Conservation (phyloP, 257 asterid genomes). For the Galeopsis tetrahit region DNA sequence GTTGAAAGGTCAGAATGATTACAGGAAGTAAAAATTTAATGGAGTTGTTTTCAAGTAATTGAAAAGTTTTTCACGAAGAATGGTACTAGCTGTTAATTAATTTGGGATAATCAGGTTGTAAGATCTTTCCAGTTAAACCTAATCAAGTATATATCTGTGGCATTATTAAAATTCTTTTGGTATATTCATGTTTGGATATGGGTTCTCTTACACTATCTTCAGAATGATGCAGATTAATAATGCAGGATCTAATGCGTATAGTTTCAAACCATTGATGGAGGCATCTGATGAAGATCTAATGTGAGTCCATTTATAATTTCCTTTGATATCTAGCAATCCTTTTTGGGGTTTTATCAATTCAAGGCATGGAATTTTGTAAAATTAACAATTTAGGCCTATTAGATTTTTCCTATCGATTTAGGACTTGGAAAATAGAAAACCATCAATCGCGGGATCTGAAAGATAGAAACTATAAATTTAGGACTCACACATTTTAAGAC, state of each 20-base stretch:
- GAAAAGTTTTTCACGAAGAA: not conserved
- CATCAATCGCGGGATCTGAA: too few relatives aligned
- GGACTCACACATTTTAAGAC: too few relatives aligned
- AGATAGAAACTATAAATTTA: too few relatives aligned
- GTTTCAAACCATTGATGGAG: conserved; percentile 84
- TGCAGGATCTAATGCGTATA: conserved; percentile 98
- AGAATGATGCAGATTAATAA: conserved; percentile 87
- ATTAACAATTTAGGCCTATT: too few relatives aligned
- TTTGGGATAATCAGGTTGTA: conserved; percentile 10
- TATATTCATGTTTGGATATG: conserved; percentile 18
- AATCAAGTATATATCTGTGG: not conserved
- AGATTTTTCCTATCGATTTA: too few relatives aligned
- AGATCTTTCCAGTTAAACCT: conserved; percentile 6
- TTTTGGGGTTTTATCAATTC: too few relatives aligned
- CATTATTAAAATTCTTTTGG: not conserved
- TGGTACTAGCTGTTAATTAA: conserved; percentile 2
- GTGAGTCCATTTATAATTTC: conserved; percentile 45
- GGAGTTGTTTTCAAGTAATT: conserved; percentile 8
- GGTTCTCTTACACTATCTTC: conserved; percentile 45
- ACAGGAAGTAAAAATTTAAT: not conserved
- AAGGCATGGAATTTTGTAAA: too few relatives aligned
- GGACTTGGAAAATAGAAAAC: too few relatives aligned
- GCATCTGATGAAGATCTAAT: conserved; percentile 94
- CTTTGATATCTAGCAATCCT: conserved; percentile 1
- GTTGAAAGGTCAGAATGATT: not conserved